Conservation (phyloP, 257 asterid species). For the Oldenlandia corymbosa region DNA sequence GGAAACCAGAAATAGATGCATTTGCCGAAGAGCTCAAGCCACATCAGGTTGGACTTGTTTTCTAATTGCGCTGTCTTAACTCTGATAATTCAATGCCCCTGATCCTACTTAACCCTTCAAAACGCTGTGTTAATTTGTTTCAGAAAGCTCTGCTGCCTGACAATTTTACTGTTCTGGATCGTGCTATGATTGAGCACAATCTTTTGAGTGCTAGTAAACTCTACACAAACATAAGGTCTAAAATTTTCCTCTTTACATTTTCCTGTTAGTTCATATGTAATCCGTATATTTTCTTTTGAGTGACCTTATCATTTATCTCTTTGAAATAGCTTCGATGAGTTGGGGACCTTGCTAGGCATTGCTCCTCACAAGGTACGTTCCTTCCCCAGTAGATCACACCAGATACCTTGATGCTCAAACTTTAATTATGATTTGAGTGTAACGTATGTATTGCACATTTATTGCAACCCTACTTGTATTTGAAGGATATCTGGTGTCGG, state of each 20-base stretch:
- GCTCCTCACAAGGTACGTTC: constrained; percentile 75
- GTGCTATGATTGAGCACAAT: constrained; percentile 99
- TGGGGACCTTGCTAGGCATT: constrained; percentile 94
- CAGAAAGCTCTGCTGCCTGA: constrained; percentile 93
- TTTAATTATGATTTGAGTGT: neutral
- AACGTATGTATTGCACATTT: neutral
- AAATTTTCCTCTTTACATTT: neutral
- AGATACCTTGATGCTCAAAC: neutral
- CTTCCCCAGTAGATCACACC: neutral
- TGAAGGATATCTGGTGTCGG: neutral
- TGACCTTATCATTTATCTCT: constrained; percentile 13
- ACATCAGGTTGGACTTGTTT: constrained; percentile 63
- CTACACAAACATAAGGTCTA: constrained; percentile 87
- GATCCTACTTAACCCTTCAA: constrained; percentile 11
- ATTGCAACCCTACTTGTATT: neutral
- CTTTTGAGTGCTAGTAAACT: constrained; percentile 97
- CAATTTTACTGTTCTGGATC: constrained; percentile 92
- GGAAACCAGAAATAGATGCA: constrained; percentile 96
- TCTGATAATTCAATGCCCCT: constrained; percentile 4
- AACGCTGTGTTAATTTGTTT: constrained; percentile 10
- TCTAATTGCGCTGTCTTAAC: neutral
- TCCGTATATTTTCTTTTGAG: neutral
- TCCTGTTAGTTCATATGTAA: neutral
- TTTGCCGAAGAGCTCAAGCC: constrained; percentile 95
- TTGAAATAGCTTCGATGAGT: constrained; percentile 66